These are phyloP conservation scores for Axilococcus clingmanii DNA, from an alignment of 139 green algal genomes.

Conservation along the genomic window DNA sequence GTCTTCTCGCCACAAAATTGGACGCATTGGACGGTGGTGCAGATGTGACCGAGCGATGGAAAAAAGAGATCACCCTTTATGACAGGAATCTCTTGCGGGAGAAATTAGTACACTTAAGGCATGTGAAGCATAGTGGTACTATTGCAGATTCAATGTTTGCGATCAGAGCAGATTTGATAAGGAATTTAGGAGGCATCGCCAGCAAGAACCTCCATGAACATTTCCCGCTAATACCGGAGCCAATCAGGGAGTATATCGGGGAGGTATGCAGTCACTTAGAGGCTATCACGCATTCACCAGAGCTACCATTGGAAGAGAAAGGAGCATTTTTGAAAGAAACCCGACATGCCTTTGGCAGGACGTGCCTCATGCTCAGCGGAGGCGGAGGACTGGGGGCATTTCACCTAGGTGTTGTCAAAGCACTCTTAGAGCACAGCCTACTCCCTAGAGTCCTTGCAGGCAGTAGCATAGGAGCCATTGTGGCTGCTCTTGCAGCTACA, in stretches of 20 bases:
- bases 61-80: constrained; percentile 51
- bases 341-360: constrained; percentile 90
- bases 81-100: constrained; percentile 72
- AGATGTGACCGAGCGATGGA: constrained; percentile 19
- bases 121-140: constrained; percentile 37
- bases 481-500: constrained; percentile 59
- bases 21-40: constrained; percentile 31
- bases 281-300: constrained; percentile 16
- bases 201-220: constrained; percentile 49
- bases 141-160: constrained; percentile 78
- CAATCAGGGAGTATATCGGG: constrained; percentile 88
- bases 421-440: constrained; percentile 77
- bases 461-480: constrained; percentile 75
- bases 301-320: constrained; percentile 72
- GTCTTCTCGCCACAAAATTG: constrained; percentile 43
- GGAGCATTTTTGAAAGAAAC: constrained; percentile 85
- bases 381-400: constrained; percentile 88
- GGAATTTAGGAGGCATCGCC: constrained; percentile 94
- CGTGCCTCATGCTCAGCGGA: constrained; percentile 87
- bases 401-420: constrained; percentile 64
- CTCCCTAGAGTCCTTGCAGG: constrained; percentile 89
- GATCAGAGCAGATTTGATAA: constrained; percentile 83
- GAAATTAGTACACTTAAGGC: constrained; percentile 49
- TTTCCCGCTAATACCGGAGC: constrained; percentile 56
- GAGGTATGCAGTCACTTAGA: constrained; percentile 75